These are phyloP conservation scores for Cutaneotrichosporon cutaneum DNA, from an alignment of 1,284 basidiomycete species.

Conservation along the genomic window DNA sequence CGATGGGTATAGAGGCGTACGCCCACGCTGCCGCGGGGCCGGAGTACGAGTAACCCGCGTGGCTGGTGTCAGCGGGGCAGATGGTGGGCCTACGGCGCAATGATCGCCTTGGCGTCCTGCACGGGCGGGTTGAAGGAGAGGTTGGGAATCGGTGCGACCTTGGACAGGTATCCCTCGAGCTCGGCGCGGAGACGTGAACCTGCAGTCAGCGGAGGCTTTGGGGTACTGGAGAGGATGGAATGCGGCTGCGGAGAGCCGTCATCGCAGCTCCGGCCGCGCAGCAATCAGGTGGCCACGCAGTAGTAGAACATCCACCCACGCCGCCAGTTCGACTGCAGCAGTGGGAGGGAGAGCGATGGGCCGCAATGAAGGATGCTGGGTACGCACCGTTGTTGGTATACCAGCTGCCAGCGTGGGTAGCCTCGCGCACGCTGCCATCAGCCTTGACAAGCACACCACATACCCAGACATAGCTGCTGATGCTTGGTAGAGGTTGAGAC, in stretches of 20 bases:
- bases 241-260: background rate
- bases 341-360: background rate
- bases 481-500: background rate
- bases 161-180: slow-evolving; percentile 64
- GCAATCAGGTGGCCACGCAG: background rate
- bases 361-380: background rate
- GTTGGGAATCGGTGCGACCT: slow-evolving; percentile 59
- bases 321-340: background rate
- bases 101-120: slow-evolving; percentile 79
- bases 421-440: slow-evolving; percentile 54
- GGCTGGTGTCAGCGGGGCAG: slow-evolving; percentile 57
- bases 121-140: slow-evolving; percentile 64
- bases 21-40: slow-evolving; percentile 94
- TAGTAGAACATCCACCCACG: background rate
- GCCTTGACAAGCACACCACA: background rate
- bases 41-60: slow-evolving; percentile 95
- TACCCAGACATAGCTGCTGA: slow-evolving; percentile 24
- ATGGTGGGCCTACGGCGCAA: slow-evolving; percentile 76
- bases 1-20: slow-evolving; percentile 80
- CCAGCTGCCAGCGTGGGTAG: slow-evolving; percentile 89
- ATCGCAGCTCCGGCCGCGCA: background rate
- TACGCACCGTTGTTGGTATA: slow-evolving; percentile 71
- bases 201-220: slow-evolving; percentile 42
- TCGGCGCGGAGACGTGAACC: slow-evolving; percentile 62
- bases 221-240: background rate